phyloP scores from a whole-genome alignment of 2,329 filamentous ascomycete genomes.

The Tolypocladium ophioglossoides region DNA sequence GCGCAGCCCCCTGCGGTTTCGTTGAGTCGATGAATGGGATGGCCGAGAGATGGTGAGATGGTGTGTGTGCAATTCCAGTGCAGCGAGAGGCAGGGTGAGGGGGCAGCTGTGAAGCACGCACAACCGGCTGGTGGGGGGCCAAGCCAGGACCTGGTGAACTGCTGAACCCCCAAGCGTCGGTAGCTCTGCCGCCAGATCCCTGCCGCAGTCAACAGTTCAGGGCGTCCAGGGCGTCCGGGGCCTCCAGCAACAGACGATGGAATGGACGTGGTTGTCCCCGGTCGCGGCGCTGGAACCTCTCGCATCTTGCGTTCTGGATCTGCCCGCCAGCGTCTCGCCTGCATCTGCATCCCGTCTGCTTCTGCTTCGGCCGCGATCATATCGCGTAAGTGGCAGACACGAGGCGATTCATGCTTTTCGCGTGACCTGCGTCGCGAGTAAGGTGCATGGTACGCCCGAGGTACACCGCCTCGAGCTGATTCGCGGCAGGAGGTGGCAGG shows the following conservation, averaged over 20 bases:
- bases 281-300: background rate
- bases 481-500: background rate
- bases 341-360: background rate
- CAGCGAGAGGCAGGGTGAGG: background rate
- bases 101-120: background rate
- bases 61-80: background rate
- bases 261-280: background rate
- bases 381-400: conserved; percentile 5
- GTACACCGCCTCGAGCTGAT: background rate
- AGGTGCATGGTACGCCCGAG: background rate
- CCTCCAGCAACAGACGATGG: background rate
- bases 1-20: no score
- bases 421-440: conserved; percentile 3
- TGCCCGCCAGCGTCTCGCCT: background rate
- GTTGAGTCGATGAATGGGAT: no score
- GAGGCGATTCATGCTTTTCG: conserved; percentile 5
- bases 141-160: background rate
- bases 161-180: conserved; percentile 5
- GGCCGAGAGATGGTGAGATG: background rate
- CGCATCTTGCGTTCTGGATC: background rate
- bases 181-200: conserved; percentile 7
- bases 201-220: background rate
- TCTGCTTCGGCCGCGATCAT: background rate
- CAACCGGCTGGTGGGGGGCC: no score
- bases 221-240: no score